These are phyloP conservation scores for Solanum appendiculatum DNA, from an alignment of 257 asterid genomes.

Conservation along the genomic window DNA sequence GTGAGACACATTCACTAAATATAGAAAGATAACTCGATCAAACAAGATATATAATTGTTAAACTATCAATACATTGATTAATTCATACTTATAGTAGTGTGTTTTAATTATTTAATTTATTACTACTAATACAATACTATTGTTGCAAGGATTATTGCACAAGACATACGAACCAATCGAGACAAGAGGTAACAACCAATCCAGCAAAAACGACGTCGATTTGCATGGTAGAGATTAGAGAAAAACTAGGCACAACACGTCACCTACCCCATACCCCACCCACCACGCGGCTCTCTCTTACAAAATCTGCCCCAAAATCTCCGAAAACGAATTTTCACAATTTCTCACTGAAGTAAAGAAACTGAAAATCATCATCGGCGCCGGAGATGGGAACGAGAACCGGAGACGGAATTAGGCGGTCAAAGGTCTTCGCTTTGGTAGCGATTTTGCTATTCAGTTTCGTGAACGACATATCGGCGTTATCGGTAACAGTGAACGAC, in stretches of 20 bases:
- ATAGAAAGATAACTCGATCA: neutral
- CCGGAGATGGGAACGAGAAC: conserved; percentile 1
- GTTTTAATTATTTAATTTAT: neutral
- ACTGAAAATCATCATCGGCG: neutral
- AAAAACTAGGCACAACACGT: neutral
- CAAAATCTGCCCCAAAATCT: neutral
- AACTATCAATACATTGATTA: neutral
- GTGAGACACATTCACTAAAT: rapidly evolving
- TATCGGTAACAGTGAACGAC: conserved; percentile 58
- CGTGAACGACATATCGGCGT: conserved; percentile 23
- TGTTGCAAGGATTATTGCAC: neutral
- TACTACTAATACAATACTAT: neutral
- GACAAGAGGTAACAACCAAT: neutral
- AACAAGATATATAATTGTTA: neutral
- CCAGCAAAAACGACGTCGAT: neutral
- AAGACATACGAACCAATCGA: neutral
- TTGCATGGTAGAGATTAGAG: neutral
- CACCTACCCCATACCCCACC: neutral
- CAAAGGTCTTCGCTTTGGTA: conserved; percentile 14
- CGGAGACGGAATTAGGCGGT: neutral
- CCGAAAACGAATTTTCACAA: neutral
- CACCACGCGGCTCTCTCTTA: neutral
- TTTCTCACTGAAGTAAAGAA: neutral
- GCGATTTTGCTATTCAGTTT: conserved; percentile 30
- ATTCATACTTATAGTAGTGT: neutral